Conservation (phyloP, 345 rosid species). For the Melaleuca quinquenervia region DNA sequence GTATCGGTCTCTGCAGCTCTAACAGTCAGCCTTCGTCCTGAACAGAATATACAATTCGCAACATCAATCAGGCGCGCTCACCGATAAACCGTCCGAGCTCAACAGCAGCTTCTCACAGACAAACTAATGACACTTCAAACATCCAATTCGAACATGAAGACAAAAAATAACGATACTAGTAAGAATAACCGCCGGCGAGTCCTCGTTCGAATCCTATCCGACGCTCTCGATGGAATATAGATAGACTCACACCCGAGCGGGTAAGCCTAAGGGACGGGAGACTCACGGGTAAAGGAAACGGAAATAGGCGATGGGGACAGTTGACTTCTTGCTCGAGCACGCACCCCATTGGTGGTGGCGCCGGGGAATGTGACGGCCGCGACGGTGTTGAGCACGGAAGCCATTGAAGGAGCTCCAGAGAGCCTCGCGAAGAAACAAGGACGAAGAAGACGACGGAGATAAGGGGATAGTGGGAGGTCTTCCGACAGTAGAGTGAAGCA, state of each 20-base stretch:
- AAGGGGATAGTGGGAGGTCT: not conserved
- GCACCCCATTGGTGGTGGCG: conserved; percentile 9
- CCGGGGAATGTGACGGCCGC: conserved; percentile 25
- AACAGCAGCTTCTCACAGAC: not conserved
- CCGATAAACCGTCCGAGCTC: not conserved
- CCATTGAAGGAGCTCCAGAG: conserved; percentile 25
- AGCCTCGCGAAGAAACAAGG: not conserved
- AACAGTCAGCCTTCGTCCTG: conserved; percentile 60
- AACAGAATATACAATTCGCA: not conserved
- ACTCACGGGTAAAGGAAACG: conserved; percentile 45
- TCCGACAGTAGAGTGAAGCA: not conserved
- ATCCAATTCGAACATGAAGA: not conserved
- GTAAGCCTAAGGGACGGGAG: not conserved
- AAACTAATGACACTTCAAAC: not conserved
- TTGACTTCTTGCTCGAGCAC: conserved; percentile 12
- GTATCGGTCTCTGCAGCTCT: conserved; percentile 81
- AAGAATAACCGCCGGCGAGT: not conserved
- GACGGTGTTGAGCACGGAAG: conserved; percentile 45
- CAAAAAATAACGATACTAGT: not conserved
- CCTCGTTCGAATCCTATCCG: not conserved
- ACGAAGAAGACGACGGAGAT: not conserved
- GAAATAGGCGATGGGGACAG: conserved; percentile 16
- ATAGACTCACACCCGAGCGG: not conserved
- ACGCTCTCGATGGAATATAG: too few relatives aligned
- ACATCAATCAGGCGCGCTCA: not conserved